Conservation (phyloP, 2,329 filamentous ascomycete species). For the Diaporthe ampelina region DNA sequence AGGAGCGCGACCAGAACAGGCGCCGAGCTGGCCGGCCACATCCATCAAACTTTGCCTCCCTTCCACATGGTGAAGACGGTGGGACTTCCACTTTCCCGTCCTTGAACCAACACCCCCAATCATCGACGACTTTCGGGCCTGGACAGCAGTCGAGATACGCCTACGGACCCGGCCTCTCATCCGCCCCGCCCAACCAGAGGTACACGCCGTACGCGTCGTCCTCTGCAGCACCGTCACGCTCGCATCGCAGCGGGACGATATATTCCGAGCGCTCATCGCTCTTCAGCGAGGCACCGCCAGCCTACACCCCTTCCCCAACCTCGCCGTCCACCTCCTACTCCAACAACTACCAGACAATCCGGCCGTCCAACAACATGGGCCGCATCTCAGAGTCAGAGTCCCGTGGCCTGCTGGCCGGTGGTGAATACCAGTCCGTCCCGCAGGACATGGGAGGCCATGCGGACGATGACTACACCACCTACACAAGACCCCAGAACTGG, state of each 20-base stretch:
- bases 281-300: constrained; percentile 61
- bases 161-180: constrained; percentile 29
- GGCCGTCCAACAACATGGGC: constrained; percentile 56
- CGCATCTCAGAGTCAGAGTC: constrained; percentile 53
- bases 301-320: constrained; percentile 60
- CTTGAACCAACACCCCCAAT: neutral
- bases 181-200: constrained; percentile 14
- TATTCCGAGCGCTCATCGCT: constrained; percentile 50
- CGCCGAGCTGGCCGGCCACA: constrained; percentile 25
- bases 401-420: constrained; percentile 56
- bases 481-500: constrained; percentile 42
- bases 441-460: constrained; percentile 53
- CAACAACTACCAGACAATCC: constrained; percentile 62
- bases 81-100: neutral
- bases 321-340: constrained; percentile 48
- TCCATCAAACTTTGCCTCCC: constrained; percentile 14
- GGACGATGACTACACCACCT: constrained; percentile 30
- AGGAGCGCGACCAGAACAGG: constrained; percentile 51
- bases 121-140: constrained; percentile 15
- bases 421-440: constrained; percentile 32
- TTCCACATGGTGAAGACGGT: constrained; percentile 7
- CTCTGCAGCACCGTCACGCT: constrained; percentile 44
- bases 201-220: constrained; percentile 40
- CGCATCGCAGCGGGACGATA: constrained; percentile 47
- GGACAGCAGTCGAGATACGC: constrained; percentile 31